Conservation (phyloP, 108 stramenopile species). For the Cylindrotheca closterium region DNA sequence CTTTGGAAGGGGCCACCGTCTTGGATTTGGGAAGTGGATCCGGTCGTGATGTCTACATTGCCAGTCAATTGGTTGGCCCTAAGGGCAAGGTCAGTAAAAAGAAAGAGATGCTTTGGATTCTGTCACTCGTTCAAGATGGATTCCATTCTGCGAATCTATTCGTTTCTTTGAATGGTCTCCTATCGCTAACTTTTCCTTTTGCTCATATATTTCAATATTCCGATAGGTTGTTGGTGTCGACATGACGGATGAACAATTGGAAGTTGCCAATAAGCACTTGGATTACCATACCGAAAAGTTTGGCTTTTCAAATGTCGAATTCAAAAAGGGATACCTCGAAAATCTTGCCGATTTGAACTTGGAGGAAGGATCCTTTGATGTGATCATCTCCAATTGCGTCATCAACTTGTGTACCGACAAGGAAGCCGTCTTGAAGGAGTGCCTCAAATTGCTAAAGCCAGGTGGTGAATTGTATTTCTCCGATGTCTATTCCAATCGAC, state of each 20-base stretch:
- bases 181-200: background rate
- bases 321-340: conserved; percentile 91
- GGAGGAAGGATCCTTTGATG: conserved; percentile 81
- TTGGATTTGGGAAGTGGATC: conserved; percentile 95
- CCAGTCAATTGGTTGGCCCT: conserved; percentile 87
- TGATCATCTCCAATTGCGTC: conserved; percentile 97
- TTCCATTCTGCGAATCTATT: background rate
- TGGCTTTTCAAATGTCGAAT: conserved; percentile 89
- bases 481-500: conserved; percentile 93
- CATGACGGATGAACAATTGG: conserved; percentile 95
- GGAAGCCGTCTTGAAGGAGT: conserved; percentile 88
- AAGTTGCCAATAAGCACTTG: conserved; percentile 78
- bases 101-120: background rate
- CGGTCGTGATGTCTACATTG: conserved; percentile 94
- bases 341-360: conserved; percentile 73
- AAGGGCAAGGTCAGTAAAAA: conserved; percentile 49
- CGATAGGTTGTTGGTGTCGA: conserved; percentile 97
- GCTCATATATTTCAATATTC: background rate
- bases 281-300: conserved; percentile 86
- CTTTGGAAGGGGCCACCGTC: conserved; percentile 77
- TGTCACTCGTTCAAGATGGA: background rate
- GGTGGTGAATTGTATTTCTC: conserved; percentile 97
- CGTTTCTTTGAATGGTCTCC: background rate
- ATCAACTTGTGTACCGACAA: conserved; percentile 96
- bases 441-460: conserved; percentile 80